A percentile compares a stretch with the other conserved stretches of the same genome.
phyloP scores from a whole-genome alignment of 140 eudicot genomes.

The Bidens hawaiensis region DNA sequence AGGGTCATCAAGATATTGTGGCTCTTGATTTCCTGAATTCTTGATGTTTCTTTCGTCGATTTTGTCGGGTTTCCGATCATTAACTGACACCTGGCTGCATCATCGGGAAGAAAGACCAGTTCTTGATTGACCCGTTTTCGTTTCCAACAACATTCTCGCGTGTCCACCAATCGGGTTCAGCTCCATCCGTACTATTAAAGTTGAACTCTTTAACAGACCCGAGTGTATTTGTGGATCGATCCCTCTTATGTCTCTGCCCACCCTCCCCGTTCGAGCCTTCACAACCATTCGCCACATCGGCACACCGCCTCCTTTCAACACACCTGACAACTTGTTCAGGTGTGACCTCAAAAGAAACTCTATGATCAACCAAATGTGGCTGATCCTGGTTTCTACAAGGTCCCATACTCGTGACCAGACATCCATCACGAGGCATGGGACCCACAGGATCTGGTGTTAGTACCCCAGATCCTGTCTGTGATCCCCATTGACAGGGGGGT shows the following conservation, averaged over 20 bases:
- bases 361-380: slow-evolving; percentile 46
- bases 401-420: slow-evolving; percentile 31
- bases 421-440: slow-evolving; percentile 30
- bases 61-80: slow-evolving; percentile 11
- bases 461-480: slow-evolving; percentile 37
- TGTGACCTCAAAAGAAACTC: slow-evolving; percentile 89
- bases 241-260: slow-evolving; percentile 43
- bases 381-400: slow-evolving; percentile 17
- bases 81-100: slow-evolving; percentile 80
- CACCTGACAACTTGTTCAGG: slow-evolving; percentile 79
- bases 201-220: slow-evolving; percentile 81
- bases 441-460: slow-evolving; percentile 50
- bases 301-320: slow-evolving; percentile 53
- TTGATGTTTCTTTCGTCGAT: slow-evolving; percentile 4
- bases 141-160: slow-evolving; percentile 60
- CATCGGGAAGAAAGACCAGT: slow-evolving; percentile 85
- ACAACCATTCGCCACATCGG: slow-evolving; percentile 27
- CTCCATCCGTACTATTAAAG: slow-evolving; percentile 64
- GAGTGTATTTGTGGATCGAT: slow-evolving; percentile 55
- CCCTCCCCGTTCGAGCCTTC: slow-evolving; percentile 15
- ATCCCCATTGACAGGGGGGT: slow-evolving; percentile 40
- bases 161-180: slow-evolving; percentile 73
- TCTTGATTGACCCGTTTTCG: slow-evolving; percentile 44
- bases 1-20: slow-evolving; percentile 11
- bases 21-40: slow-evolving; percentile 15